Conservation (phyloP, 108 stramenopile species). For the Conticribra guillardii region DNA sequence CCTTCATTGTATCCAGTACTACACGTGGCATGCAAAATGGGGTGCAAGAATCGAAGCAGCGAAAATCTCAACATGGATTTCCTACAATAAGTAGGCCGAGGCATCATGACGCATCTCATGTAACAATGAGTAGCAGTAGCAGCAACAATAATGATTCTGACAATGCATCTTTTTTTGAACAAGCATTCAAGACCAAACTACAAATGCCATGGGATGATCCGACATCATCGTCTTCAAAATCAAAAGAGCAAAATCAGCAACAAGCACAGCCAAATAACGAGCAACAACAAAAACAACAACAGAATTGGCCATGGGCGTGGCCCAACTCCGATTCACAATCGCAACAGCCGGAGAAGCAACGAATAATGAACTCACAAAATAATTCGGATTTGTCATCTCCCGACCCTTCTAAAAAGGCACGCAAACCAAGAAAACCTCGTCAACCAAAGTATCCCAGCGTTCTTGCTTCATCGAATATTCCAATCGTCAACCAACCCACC, state of each 20-base stretch:
- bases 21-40: too few relatives aligned
- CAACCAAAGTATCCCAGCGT: neutral
- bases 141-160: neutral
- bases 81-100: too few relatives aligned
- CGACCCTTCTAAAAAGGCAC: neutral
- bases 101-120: too few relatives aligned
- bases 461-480: neutral
- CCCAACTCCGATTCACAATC: neutral
- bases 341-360: too few relatives aligned
- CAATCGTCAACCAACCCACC: too few relatives aligned
- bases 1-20: too few relatives aligned
- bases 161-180: neutral
- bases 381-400: neutral
- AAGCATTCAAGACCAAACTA: neutral
- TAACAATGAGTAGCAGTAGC: neutral
- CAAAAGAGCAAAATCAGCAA: too few relatives aligned
- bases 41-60: too few relatives aligned
- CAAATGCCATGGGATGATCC: neutral
- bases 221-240: too few relatives aligned
- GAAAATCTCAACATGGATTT: too few relatives aligned
- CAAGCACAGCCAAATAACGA: too few relatives aligned
- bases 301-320: neutral
- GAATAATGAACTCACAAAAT: too few relatives aligned
- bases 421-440: neutral
- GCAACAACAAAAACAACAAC: neutral